A percentile compares a stretch with the other conserved stretches of the same genome.
These are phyloP conservation scores for Mycena rebaudengoi DNA, from an alignment of 768 basidiomycete genomes.

Conservation along the genomic window DNA sequence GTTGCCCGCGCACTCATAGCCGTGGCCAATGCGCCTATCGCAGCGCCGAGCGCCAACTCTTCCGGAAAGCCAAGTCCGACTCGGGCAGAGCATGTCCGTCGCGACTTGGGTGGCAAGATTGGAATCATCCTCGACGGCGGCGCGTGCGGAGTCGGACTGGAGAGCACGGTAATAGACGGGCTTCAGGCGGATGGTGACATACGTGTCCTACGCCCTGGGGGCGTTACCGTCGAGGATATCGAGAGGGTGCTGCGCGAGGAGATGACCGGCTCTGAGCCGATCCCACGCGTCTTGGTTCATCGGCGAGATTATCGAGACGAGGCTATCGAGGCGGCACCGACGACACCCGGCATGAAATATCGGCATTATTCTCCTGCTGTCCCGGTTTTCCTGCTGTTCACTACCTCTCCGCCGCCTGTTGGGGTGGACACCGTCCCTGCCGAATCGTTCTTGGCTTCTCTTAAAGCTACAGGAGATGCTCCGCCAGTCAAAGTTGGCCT, in stretches of 20 bases:
- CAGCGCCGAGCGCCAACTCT: conserved; percentile 95
- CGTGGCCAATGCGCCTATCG: conserved; percentile 75
- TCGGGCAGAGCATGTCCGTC: conserved; percentile 81
- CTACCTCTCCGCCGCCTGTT: conserved; percentile 51
- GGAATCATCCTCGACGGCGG: conserved; percentile 92
- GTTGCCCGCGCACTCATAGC: conserved; percentile 91
- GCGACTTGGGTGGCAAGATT: conserved; percentile 81
- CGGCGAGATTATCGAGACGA: conserved; percentile 79
- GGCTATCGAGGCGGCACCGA: conserved; percentile 79
- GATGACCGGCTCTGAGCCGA: conserved; percentile 34
- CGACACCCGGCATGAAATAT: conserved; percentile 99
- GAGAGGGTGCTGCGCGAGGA: conserved; percentile 62
- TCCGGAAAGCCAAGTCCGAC: conserved; percentile 97
- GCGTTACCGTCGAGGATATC: conserved; percentile 90
- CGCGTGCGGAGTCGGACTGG: conserved; percentile 86
- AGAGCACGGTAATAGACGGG: conserved; percentile 96
- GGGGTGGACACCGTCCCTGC: conserved; percentile 40
- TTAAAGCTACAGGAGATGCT: conserved; percentile 37
- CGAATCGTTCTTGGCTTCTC: conserved; percentile 51
- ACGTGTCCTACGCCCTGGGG: conserved; percentile 90
- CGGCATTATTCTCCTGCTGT: conserved; percentile 94
- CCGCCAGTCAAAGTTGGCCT: conserved; percentile 67
- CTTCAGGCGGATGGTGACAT: conserved; percentile 77
- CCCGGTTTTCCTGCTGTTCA: conserved; percentile 80
- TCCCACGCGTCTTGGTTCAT: conserved; percentile 80